These are phyloP conservation scores for Leucosporidium creatinivorum DNA, from an alignment of 768 basidiomycete genomes.

Conservation along the genomic window DNA sequence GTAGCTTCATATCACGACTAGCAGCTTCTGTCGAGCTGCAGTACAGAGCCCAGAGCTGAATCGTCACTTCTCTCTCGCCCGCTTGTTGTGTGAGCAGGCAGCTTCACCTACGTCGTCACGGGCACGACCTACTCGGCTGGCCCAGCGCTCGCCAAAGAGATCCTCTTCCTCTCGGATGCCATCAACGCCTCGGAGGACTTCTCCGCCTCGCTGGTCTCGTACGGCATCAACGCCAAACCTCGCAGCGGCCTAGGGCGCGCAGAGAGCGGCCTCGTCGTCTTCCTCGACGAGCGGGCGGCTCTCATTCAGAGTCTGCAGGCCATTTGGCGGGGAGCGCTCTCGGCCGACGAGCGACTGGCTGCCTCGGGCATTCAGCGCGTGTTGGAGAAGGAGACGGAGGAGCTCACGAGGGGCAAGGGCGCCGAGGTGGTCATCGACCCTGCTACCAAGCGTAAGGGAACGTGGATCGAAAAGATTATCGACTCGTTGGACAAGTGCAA, in stretches of 20 bases:
- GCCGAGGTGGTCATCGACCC: conserved; percentile 7
- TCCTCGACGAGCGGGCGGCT: conserved; percentile 23
- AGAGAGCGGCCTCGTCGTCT: conserved; percentile 28
- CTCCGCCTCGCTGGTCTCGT: conserved; percentile 48
- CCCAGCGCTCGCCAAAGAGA: conserved; percentile 69
- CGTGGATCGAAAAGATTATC: conserved; percentile 34
- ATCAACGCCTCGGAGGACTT: conserved; percentile 77
- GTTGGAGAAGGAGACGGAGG: conserved; percentile 25
- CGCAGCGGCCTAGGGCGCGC: conserved; percentile 44
- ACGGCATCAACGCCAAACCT: conserved; percentile 61
- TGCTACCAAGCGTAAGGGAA: conserved; percentile 10
- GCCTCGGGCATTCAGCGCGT: conserved; percentile 20
- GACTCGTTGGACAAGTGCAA: conserved; percentile 29
- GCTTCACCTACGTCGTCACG: conserved; percentile 36
- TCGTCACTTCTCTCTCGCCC: background rate
- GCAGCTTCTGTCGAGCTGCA: background rate
- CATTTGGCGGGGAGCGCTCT: conserved; percentile 23
- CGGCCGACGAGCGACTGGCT: conserved; percentile 27
- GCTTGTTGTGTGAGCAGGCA: conserved; percentile 11
- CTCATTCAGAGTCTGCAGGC: conserved; percentile 22
- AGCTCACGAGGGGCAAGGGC: conserved; percentile 30
- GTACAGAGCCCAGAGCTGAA: background rate
- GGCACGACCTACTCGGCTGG: conserved; percentile 49
- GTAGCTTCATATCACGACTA: background rate
- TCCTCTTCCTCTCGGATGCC: conserved; percentile 71